Base-by-base conservation (phyloP, 352 stramenopile species). In the Pythium dissotocum region DNA sequence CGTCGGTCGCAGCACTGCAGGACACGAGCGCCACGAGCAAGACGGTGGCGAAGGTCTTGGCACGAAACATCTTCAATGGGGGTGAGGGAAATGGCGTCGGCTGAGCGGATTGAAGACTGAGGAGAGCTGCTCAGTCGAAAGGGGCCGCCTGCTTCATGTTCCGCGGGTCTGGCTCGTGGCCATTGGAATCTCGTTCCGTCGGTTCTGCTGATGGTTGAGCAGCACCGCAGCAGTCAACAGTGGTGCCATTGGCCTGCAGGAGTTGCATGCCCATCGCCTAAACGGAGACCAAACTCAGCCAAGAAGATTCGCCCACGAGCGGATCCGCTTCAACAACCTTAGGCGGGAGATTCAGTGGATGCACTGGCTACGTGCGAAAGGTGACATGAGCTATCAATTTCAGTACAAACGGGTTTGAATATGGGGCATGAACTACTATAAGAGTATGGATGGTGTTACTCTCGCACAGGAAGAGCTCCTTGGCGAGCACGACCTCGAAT, bases 21-120 rank as follows among this genome's bases (percentile, higher is more conserved):
- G 36, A 48, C 1, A 38, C 55, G n/a, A 51, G 55, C 33, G 33
- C 55, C n/a, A 18, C 35, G 18, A 58, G 26, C 24, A 21, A 9
- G 2, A 58, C 52, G 16, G 4, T 26, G 12, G 52, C 24, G 32
- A 58, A 58, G 52, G 28, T 40, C 52, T 40, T 58, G 52, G 52
- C 52, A 5, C 52, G 2, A 10, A 58, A 58, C 52, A 58, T 58
- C 24, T 28, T 49, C 24, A 12, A 24, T 49, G 4, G 24, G 6
- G 40, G 16, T 0, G 18, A 3, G 4, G 18, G 40, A 24, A 1
- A 10, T 24, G 13, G 40, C 40, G 40, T 49, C 6, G 40, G 24
- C 40, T 21, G 24, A 49, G 40, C 40, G 40, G 40, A 49, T 49
- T 49, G 40, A 24, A 49, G 40, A 49, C 40, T 49, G 40, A 49